Conservation (phyloP, 1,284 basidiomycete species). For the Hymenochaete sp. region DNA sequence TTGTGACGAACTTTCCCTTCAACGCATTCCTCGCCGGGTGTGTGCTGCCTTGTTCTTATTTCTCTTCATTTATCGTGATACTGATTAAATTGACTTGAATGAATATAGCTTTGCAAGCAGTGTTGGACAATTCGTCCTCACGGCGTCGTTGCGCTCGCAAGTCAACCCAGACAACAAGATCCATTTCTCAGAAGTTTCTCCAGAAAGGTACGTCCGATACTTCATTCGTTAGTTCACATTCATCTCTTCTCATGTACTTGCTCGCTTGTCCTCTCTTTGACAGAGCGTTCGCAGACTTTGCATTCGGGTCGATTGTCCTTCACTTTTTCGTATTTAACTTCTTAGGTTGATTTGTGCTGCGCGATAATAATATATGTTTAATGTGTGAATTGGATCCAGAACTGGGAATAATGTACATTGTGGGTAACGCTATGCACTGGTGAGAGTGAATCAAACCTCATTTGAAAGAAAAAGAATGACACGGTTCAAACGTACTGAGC, state of each 20-base stretch:
- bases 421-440: slow-evolving; percentile 1
- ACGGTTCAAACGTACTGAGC: too few relatives aligned
- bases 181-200: slow-evolving; percentile 87
- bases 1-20: slow-evolving; percentile 92
- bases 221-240: too few relatives aligned
- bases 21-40: slow-evolving; percentile 96
- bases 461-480: slow-evolving; percentile 13
- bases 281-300: slow-evolving; percentile 96
- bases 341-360: slow-evolving; percentile 47
- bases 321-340: slow-evolving; percentile 99
- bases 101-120: slow-evolving; percentile 76
- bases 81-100: neutral
- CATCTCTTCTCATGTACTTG: neutral
- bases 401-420: slow-evolving; percentile 6
- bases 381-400: too few relatives aligned
- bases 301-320: slow-evolving; percentile 86
- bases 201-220: slow-evolving; percentile 69
- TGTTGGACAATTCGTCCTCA: slow-evolving; percentile 94
- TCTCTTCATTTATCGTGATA: neutral
- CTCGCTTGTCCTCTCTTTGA: too few relatives aligned
- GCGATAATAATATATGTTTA: slow-evolving; percentile 1
- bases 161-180: slow-evolving; percentile 78
- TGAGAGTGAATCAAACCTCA: neutral
- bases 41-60: slow-evolving; percentile 24
- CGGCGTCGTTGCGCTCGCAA: slow-evolving; percentile 87